Evolutionary conservation across 495 filamentous ascomycete genomes (phyloP).

Genomic region (Neurospora sp.): DNA sequence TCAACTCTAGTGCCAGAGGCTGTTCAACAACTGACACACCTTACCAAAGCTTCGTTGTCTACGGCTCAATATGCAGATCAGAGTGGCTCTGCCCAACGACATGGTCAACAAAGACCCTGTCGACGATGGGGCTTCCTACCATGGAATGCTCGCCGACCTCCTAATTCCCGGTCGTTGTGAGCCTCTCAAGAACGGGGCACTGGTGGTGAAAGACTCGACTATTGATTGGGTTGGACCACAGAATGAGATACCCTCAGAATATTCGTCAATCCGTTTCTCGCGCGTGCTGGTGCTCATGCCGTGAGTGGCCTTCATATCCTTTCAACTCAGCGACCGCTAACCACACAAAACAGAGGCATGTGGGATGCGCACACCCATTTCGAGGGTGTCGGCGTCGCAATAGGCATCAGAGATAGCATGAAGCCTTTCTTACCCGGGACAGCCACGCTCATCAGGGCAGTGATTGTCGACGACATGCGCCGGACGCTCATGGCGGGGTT

Average conservation of each 20-base stretch:
- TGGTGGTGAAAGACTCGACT: slow-evolving; percentile 30
- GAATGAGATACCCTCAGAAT: slow-evolving; percentile 24
- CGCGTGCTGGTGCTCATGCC: slow-evolving; percentile 37
- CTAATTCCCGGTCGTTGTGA: slow-evolving; percentile 37
- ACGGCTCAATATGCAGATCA: neutral
- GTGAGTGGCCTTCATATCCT: slow-evolving; percentile 38
- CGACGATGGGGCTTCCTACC: neutral
- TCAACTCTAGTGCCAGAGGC: neutral
- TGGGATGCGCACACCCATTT: slow-evolving; percentile 46
- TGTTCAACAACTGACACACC: neutral
- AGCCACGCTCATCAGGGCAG: slow-evolving; percentile 2
- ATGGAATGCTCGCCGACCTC: slow-evolving; percentile 14
- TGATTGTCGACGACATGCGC: slow-evolving; percentile 6
- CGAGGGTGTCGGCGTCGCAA: slow-evolving; percentile 10
- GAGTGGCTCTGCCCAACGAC: neutral
- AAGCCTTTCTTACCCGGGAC: slow-evolving; percentile 2
- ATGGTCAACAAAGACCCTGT: neutral
- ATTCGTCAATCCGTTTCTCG: slow-evolving; percentile 10
- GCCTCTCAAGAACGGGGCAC: slow-evolving; percentile 27
- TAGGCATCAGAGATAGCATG: slow-evolving; percentile 1
- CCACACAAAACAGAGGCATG: slow-evolving; percentile 20
- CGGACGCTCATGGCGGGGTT: slow-evolving; percentile 38
- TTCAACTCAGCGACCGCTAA: neutral
- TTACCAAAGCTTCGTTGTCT: neutral
- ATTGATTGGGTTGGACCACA: slow-evolving; percentile 35